Conservation (phyloP, 495 filamentous ascomycete genomes). For the Podospora pseudocomata region DNA sequence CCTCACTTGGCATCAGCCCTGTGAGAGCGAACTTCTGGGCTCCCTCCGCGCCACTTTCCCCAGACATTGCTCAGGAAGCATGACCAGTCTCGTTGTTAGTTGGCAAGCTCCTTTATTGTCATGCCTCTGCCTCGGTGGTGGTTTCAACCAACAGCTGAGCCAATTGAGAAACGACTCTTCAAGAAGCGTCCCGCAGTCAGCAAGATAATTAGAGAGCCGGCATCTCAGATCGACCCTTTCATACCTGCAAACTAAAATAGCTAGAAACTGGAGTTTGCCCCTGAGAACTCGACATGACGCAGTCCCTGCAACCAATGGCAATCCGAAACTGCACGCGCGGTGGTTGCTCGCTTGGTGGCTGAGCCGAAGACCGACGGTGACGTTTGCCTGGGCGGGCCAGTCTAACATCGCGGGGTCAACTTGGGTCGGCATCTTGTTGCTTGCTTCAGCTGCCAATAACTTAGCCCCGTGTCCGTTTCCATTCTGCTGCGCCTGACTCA, state of each 20-base stretch:
- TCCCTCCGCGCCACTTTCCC: not conserved
- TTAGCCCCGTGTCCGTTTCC: slow-evolving; percentile 3
- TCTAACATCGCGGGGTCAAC: slow-evolving; percentile 6
- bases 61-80: not conserved
- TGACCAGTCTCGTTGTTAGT: not conserved
- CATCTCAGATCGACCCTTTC: not conserved
- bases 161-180: not conserved
- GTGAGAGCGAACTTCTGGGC: not conserved
- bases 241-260: not conserved
- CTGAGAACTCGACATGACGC: not conserved
- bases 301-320: not conserved
- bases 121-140: not conserved
- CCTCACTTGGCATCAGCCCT: not conserved
- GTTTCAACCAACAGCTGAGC: too few relatives aligned
- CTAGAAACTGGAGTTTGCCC: not conserved
- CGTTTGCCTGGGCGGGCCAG: not conserved
- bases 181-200: not conserved
- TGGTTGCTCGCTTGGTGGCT: not conserved
- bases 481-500: slow-evolving; percentile 1
- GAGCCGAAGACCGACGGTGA: slow-evolving; percentile 2
- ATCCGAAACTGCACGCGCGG: not conserved
- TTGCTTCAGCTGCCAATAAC: slow-evolving; percentile 2
- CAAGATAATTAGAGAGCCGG: not conserved
- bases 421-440: not conserved
- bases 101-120: not conserved